Evolutionary conservation across 805 yeast genomes (phyloP), one percentile per base, ranked within the genome.

Genomic region (Wickerhamomyces bovis): DNA sequence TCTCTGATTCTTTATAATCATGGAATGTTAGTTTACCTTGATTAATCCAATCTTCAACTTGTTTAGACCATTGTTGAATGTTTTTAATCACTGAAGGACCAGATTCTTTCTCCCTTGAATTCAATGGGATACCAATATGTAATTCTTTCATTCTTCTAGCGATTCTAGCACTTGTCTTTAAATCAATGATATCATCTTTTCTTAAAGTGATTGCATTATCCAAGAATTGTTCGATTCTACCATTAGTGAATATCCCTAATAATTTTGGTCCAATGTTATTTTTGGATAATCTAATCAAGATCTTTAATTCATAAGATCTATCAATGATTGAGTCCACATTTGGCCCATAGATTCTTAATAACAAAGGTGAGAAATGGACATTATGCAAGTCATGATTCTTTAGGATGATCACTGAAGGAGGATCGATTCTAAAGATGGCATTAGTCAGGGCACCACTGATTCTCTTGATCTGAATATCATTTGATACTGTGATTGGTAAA

Each of bases 141-240:
- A 94, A 73, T 55, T 94, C 97, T 60, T 90, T 84, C 98, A 94
- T 94, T 70, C 99, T 83, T 71, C 96, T 81, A 13, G 96, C 97
- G 53, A 94, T 83, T 71, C 87, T 85, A 53, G 83, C 81, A 42
- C 89, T 80, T 18, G 86, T 81, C 25, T 80, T 82, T 51, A 88
- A 81, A 52, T 81, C 81, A 62, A 95, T 75, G 43, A 94, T 78
- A 55, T 87, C 88, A 8, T 77, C 73, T 53, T 80, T 83, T 33
- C 81, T 80, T 56, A 94, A 73, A 1, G 98, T 83, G 45, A 76
- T 70, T 19, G 95, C 92, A 48, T 92, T 85, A 44, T 84, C 87
- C 52, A 94, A 70, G 58, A 84, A 94, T 67, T 94, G 97, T 67
- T 94, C 99, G 56, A 94, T 84, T 51, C 99, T 73, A 43, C 99